phyloP scores from a whole-genome alignment of 1,284 basidiomycete species.

The Blastosporella zonata region DNA sequence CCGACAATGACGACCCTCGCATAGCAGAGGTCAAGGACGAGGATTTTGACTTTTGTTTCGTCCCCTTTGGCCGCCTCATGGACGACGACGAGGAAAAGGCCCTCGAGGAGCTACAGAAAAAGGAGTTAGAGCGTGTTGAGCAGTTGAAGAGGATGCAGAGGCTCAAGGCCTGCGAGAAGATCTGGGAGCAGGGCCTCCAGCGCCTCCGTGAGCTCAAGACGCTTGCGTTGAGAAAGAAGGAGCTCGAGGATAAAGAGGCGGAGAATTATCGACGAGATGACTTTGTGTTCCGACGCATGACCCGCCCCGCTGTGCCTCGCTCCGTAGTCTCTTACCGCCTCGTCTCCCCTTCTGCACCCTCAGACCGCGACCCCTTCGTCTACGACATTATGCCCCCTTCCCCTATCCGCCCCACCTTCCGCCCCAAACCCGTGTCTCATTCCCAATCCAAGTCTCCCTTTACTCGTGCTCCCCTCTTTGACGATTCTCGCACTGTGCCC shows the following conservation, averaged over 20 bases:
- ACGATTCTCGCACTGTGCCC: conserved; percentile 38
- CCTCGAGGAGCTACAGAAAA: conserved; percentile 37
- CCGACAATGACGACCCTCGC: conserved; percentile 55
- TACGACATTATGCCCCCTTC: conserved; percentile 33
- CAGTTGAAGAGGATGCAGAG: conserved; percentile 39
- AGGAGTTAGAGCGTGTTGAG: conserved; percentile 31
- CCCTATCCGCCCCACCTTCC: conserved; percentile 7
- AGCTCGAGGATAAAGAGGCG: conserved; percentile 33
- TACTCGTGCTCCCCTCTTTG: conserved; percentile 23
- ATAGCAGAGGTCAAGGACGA: conserved; percentile 62
- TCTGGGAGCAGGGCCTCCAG: conserved; percentile 51
- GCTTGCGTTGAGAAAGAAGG: conserved; percentile 33
- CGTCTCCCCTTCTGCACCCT: conserved; percentile 7
- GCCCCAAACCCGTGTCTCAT: conserved; percentile 9
- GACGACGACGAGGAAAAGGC: conserved; percentile 44
- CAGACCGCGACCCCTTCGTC: conserved; percentile 22
- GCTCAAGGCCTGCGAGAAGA: conserved; percentile 43
- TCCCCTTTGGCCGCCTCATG: conserved; percentile 53
- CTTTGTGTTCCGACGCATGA: neutral
- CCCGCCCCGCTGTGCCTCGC: conserved; percentile 16
- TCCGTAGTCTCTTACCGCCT: conserved; percentile 28
- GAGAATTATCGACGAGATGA: neutral
- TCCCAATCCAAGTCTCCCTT: conserved; percentile 17
- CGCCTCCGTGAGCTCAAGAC: conserved; percentile 41
- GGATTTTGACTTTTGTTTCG: conserved; percentile 60